Base-by-base conservation (phyloP, 192 early-diverging fungal species). In the Coemansia sp. region DNA sequence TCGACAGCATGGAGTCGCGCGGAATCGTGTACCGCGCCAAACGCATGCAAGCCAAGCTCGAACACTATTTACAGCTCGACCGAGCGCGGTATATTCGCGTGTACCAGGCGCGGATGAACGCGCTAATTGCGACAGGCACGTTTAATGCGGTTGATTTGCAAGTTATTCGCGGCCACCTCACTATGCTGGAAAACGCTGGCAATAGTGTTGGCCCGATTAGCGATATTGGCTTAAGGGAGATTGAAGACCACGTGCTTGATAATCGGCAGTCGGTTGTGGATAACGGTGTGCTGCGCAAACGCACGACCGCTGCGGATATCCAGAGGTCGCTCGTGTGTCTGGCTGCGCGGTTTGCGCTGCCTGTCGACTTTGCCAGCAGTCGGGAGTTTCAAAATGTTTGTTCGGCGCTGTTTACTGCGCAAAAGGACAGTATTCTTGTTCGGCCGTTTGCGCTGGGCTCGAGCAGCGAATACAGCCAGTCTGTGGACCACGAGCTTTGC, bases 1-100 rank as follows among this genome's bases (percentile, higher is more conserved):
- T 70, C 17, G 68, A 70, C 25, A 41, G 62, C 27, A 56, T 62
- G 43, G 68, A 70, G 37, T 54, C 68, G 17, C 61, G 68, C 19
- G 68, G 62, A 35, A 58, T 70, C 8, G 38, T 70, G 4, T 70
- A 70, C 37, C 48, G 68, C 1, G 68, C 68, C 49, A 58, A 58
- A 24, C 68, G 68, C 27, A 70, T 70, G 68, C 62, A 52, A 56
- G 49, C 41, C 27, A 63, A 55, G 29, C 62, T 70, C n/a, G 32
- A 41, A 22, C 39, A 63, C 27, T 39, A 63, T n/a, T 22, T 70
- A 51, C 53, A 17, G 14, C 21, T 25, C 1, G 47, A 64, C 62
- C 61, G 62, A 2, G 50, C 38, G 15, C 55, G 57, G 11, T 70
- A 64, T 15, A 64, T 64, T 27, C 59, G 54, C 37, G 69, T 70